phyloP scores from a whole-genome alignment of 2,329 filamentous ascomycete genomes.

The Myriosclerotinia scirpicola region DNA sequence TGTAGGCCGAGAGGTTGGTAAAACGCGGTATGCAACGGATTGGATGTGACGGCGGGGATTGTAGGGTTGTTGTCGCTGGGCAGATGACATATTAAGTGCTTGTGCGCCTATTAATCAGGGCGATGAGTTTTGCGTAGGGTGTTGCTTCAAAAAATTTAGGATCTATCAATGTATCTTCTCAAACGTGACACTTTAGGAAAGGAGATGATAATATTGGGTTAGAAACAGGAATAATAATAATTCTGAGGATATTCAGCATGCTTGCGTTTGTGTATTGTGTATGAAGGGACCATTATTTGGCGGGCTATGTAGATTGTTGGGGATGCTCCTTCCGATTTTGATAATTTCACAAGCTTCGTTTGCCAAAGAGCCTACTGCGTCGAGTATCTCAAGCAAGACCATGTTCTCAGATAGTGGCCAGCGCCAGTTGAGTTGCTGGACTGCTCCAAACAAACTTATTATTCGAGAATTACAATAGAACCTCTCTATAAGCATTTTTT shows the following conservation, averaged over 20 bases:
- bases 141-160: not conserved
- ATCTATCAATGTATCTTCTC: not conserved
- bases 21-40: not conserved
- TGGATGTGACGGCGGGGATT: constrained; percentile 11
- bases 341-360: constrained; percentile 2
- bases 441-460: not conserved
- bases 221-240: not conserved
- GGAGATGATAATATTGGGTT: not conserved
- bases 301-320: not conserved
- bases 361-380: not conserved
- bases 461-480: not conserved
- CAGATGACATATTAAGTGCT: not conserved
- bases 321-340: constrained; percentile 3
- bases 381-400: constrained; percentile 1
- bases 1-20: not conserved
- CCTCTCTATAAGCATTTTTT: too few species aligned
- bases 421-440: not conserved
- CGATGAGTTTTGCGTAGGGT: not conserved
- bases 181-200: not conserved
- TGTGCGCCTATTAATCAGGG: not conserved
- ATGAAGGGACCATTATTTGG: not conserved
- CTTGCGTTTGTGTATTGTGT: not conserved
- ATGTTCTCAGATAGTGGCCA: not conserved
- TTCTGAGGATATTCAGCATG: constrained; percentile 2
- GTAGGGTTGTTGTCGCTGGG: not conserved